Percentiles rank a stretch among this genome's conserved stretches.
These are phyloP conservation scores for Hymenoscyphus linearis DNA, from an alignment of 2,329 filamentous ascomycete species.

Conservation along the genomic window DNA sequence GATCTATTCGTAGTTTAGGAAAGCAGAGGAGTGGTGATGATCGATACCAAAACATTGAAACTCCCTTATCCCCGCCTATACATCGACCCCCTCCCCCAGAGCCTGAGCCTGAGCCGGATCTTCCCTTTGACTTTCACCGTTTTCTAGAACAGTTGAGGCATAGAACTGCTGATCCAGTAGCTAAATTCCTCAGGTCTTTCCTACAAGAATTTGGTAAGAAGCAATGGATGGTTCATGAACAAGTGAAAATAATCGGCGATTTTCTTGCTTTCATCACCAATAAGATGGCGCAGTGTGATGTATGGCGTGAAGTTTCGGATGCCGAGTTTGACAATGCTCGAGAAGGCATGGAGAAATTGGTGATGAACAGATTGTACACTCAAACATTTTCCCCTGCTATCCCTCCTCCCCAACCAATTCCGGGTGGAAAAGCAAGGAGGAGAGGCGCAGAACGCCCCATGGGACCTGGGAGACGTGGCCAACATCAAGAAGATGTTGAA, in stretches of 20 bases:
- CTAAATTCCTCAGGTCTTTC: conserved; percentile 91
- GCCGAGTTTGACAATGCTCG: conserved; percentile 97
- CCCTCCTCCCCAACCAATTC: conserved; percentile 68
- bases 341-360: conserved; percentile 98
- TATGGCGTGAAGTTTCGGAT: conserved; percentile 93
- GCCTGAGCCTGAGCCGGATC: conserved; percentile 71
- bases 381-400: conserved; percentile 97
- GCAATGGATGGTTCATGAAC: conserved; percentile 99
- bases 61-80: conserved; percentile 45
- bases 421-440: conserved; percentile 62
- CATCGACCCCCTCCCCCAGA: conserved; percentile 63
- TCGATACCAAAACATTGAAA: conserved; percentile 37
- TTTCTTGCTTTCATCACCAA: conserved; percentile 95
- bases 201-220: conserved; percentile 91
- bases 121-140: conserved; percentile 95
- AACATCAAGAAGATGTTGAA: conserved; percentile 97
- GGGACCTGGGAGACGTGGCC: conserved; percentile 81
- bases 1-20: conserved; percentile 29
- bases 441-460: conserved; percentile 63
- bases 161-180: conserved; percentile 95
- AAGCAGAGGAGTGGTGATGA: conserved; percentile 38
- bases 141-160: conserved; percentile 95
- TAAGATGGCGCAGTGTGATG: conserved; percentile 96
- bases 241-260: conserved; percentile 97
- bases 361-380: conserved; percentile 94